Base-by-base conservation (phyloP, 2,329 filamentous ascomycete genomes). In the Apiospora sp. region DNA sequence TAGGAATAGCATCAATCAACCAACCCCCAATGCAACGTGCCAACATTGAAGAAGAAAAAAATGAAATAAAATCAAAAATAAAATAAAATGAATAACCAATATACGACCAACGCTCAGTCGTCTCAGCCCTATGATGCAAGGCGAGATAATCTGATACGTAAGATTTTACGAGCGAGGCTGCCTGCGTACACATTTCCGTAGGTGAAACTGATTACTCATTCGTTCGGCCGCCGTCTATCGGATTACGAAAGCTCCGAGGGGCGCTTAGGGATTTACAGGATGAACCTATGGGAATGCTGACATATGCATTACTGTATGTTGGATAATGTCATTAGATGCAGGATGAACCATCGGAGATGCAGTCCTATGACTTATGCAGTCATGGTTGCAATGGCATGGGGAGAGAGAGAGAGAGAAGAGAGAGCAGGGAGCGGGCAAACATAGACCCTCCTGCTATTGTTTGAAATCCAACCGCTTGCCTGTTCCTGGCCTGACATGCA, bases 401-500 rank as follows among this genome's bases (percentile, higher is more conserved):
- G 22, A 7, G 27, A 30, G 27, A 30, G 27, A 30, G 27, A 30
- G 27, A 30, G 27, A 2, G 27, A 30, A 30, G 27, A 30, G 27
- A 4, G 16, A 27, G 24, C 14, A 30, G n/a, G 51, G 51, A 14
- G 16, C 27, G 27, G 27, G 51, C 27, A 58, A 58, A 34, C 51
- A 58, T 34, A 16, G 27, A 4, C 13, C 30, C 54, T 19, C 34
- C 54, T 7, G 34, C 34, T 19, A 6, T 22, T 12, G 6, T 41
- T 41, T 64, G 58, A 41, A 41, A 64, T n/a, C 19, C 58, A 22
- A 24, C 19, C 13, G 54, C 54, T 24, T 61, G 6, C 58, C 58
- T 64, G 58, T 37, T 37, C 58, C 58, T 64, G 58, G 58, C 58
- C 54, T 64, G 54, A 64, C 30, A 64, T 64, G 54, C 54, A 37